phyloP scores from a whole-genome alignment of 2,329 filamentous ascomycete species.

The Fusarium pininemorale region DNA sequence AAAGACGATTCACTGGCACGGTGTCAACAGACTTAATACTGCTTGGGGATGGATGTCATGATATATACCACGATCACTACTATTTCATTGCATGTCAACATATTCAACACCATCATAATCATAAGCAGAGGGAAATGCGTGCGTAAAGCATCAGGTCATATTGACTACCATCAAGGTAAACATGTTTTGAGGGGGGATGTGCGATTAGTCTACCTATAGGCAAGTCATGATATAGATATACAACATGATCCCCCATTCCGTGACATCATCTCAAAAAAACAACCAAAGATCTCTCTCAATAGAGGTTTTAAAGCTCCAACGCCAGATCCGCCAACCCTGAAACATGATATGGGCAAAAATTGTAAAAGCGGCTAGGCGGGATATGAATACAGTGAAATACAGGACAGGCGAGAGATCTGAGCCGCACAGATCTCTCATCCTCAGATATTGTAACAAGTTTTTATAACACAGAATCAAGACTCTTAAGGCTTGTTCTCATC shows the following conservation, averaged over 20 bases:
- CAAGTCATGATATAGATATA: constrained; percentile 56
- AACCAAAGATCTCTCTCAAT: constrained; percentile 53
- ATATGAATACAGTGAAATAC: constrained; percentile 65
- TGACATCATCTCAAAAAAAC: constrained; percentile 58
- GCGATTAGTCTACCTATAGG: constrained; percentile 61
- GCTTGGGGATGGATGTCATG: constrained; percentile 44
- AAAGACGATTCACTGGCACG: constrained; percentile 43
- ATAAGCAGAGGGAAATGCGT: background rate
- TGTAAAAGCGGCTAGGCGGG: constrained; percentile 50
- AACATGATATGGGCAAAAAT: constrained; percentile 58
- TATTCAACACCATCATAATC: background rate
- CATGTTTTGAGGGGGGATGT: constrained; percentile 64
- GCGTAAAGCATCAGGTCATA: background rate
- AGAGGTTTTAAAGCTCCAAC: constrained; percentile 62
- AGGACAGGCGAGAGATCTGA: constrained; percentile 49
- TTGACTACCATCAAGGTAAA: background rate
- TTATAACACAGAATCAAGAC: constrained; percentile 36
- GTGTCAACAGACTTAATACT: constrained; percentile 43
- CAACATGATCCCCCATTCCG: constrained; percentile 55
- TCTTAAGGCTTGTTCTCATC: constrained; percentile 73
- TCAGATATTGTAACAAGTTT: constrained; percentile 46
- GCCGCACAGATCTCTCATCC: constrained; percentile 47
- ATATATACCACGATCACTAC: background rate
- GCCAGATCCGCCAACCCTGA: constrained; percentile 58
- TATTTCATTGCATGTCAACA: background rate